Evolutionary conservation across 805 yeast genomes (phyloP), one percentile per base, ranked within the genome.

Genomic region (Nakazawaea populi): DNA sequence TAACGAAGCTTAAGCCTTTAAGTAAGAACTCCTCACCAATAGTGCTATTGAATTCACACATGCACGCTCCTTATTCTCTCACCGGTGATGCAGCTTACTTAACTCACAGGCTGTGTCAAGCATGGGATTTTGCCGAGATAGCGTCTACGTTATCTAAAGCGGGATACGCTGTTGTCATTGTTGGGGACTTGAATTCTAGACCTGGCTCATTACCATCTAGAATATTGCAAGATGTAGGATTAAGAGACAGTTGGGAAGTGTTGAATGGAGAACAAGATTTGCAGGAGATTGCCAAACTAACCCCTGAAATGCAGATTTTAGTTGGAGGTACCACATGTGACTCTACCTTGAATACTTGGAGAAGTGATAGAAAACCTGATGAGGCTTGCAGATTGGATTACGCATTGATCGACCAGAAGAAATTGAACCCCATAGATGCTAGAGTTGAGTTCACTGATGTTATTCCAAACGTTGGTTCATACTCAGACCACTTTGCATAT

Each of bases 11-110:
- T 41, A 71, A 71, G 51, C 84, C 87, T 5, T 68, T 78, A 3
- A 59, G 62, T 14, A 67, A 73, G 0, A 71, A 69, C 14, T 70
- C 76, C 1, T 63, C 73, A 5, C 85, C 85, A 5, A 69, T 94
- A 40, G 97, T 95, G 2, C 68, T 94, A 5, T 69, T 94, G 61
- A 92, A 91, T 62, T 84, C 96, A 14, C 99, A 94, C 65, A 85
- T 94, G 94, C 99, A 94, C 66, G 99, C 99, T 1, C 99, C 99
- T 0, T 94, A 94, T 62, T 76, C 94, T 1, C 60, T 69, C 14
- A 67, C 72, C 0, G 98, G 98, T 2, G 96, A 90, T 65, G 95
- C 95, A 2, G 86, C 91, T 2, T 94, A 94, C 62, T 73, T 83
- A 3, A 87, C 96, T 58, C 98, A 94, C 62, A 73, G 99, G 46